Evolutionary conservation across 768 basidiomycete genomes (phyloP), one percentile per base, ranked within the genome.

Genomic region (Kwoniella heveanensis): DNA sequence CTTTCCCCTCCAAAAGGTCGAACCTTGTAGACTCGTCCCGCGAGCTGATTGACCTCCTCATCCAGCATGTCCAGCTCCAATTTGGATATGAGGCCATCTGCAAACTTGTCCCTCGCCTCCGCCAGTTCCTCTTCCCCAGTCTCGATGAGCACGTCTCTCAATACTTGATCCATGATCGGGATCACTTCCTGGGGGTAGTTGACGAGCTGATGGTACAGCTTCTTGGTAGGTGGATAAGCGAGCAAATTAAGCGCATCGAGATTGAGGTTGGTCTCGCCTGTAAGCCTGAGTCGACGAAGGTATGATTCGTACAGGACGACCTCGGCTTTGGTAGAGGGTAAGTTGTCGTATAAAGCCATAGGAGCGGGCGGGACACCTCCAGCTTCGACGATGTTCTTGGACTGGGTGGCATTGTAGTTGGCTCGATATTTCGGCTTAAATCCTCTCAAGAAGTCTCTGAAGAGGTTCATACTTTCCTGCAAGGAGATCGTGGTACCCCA

Each of bases 401-500:
- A 56, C 10, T 60, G 65, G 9, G 62, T 37, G 24, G 69, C 58
- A 76, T 95, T 90, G 64, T 90, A 83, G 0, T 84, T 83, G 30
- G 86, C 82, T 22, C 93, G 87, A 68, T 95, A 94, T 78, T 94
- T 96, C 50, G 87, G 86, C 76, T 96, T 97, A 85, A 97, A 99
- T 0, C 91, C 90, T 52, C 86, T 87, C 60, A 99, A 81, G 79
- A 97, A 97, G 37, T 90, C 88, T 55, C 87, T 86, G 82, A 97
- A 98, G 21, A 88, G 80, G 72, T 88, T 88, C 90, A 97, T 96
- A 13, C 90, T 89, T 78, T 95, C 90, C 2, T 87, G 85, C 26
- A 99, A 84, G 68, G 91, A 90, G 72, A 99, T 93, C 1, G 91
- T 94, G 0, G 96, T 99, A 29, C 96, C 96, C 95, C 96, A 99